These are phyloP conservation scores for Phyllosticta citribraziliensis DNA, from an alignment of 2,329 filamentous ascomycete genomes.

Conservation along the genomic window DNA sequence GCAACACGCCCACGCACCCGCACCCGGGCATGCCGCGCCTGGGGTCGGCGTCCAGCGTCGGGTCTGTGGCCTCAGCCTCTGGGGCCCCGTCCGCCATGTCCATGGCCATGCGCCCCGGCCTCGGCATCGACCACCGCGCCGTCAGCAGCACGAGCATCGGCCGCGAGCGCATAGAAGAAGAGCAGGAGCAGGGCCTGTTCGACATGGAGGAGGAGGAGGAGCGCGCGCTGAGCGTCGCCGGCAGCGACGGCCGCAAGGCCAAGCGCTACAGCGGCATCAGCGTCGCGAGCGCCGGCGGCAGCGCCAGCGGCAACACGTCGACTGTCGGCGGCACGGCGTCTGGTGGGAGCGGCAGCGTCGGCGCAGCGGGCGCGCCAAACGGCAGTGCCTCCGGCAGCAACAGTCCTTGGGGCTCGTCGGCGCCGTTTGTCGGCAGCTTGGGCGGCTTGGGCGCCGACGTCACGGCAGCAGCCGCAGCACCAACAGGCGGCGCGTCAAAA, in stretches of 20 bases:
- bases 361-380: neutral
- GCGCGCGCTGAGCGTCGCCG: neutral
- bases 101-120: constrained; percentile 10
- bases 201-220: constrained; percentile 34
- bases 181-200: constrained; percentile 32
- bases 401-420: neutral
- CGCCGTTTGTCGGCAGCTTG: neutral
- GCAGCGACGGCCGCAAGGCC: neutral
- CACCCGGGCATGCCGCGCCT: constrained; percentile 60
- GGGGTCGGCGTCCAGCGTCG: constrained; percentile 24
- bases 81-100: neutral
- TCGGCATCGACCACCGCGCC: constrained; percentile 26
- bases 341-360: neutral
- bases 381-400: neutral
- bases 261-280: neutral
- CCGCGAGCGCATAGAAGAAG: constrained; percentile 32
- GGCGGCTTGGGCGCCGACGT: neutral
- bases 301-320: neutral
- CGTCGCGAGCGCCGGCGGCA: neutral
- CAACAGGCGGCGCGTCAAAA: too few species aligned
- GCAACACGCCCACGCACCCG: constrained; percentile 13
- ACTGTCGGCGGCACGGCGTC: neutral
- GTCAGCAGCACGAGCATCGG: constrained; percentile 29
- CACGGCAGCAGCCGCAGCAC: neutral
- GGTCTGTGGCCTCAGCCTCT: constrained; percentile 12